Evolutionary conservation across 306 rosid genomes (phyloP).

Genomic region (Neltuma alba): DNA sequence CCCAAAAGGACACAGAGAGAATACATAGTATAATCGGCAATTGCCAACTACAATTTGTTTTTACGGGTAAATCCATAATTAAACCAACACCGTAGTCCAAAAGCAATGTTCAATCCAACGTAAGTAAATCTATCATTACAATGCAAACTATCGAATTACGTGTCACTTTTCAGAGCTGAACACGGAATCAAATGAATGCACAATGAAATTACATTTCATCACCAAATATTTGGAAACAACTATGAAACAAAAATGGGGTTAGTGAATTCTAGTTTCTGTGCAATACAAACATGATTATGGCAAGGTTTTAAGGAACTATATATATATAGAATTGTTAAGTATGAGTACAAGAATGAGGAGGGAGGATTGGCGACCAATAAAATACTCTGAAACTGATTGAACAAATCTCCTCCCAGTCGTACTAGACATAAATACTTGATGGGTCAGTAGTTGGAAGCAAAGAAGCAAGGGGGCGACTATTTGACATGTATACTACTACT

Average conservation of each 20-base stretch:
- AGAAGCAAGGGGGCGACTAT: conserved; percentile 31
- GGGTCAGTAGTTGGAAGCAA: conserved; percentile 45
- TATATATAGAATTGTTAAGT: conserved; percentile 30
- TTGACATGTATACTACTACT: conserved; percentile 24
- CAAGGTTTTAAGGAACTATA: conserved; percentile 34
- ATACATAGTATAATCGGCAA: conserved; percentile 14
- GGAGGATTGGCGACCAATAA: conserved; percentile 27
- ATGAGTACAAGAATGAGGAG: conserved; percentile 27
- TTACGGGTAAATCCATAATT: conserved; percentile 13
- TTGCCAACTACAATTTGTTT: conserved; percentile 15
- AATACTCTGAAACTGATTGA: conserved; percentile 14
- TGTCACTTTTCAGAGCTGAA: conserved; percentile 1
- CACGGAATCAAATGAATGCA: conserved; percentile 31
- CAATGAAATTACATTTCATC: conserved; percentile 35
- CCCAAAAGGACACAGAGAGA: too few relatives aligned
- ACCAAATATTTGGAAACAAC: conserved; percentile 46
- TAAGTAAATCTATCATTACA: conserved; percentile 24
- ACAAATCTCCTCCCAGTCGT: conserved; percentile 31
- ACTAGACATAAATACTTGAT: conserved; percentile 32
- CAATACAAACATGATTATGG: conserved; percentile 32
- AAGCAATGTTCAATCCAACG: neutral
- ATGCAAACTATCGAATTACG: conserved; percentile 12
- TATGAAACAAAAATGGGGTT: conserved; percentile 56
- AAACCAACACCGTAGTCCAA: neutral
- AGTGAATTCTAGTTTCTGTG: conserved; percentile 39